Evolutionary conservation across 306 rosid genomes (phyloP).

Genomic region (Pyrus pyrifolia): DNA sequence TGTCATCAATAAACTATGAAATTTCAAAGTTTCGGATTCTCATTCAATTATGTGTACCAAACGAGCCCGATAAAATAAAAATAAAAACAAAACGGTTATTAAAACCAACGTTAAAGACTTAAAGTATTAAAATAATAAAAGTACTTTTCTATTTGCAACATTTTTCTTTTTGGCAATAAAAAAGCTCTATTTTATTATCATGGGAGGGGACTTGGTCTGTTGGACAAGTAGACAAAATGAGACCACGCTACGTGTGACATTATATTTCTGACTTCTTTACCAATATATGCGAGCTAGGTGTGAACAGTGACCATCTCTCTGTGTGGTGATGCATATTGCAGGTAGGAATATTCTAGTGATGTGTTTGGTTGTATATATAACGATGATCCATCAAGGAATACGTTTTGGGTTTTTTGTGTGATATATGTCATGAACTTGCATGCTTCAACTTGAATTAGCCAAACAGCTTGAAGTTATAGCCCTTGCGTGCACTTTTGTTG

Average conservation of each 20-base stretch:
- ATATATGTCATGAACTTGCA: background rate
- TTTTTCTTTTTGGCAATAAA: too few relatives aligned
- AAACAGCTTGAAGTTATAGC: background rate
- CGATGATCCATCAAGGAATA: background rate
- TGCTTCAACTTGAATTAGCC: constrained; percentile 6
- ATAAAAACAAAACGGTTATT: too few relatives aligned
- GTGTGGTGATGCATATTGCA: background rate
- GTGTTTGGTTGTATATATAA: background rate
- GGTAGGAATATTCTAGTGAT: background rate
- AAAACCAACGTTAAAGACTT: too few relatives aligned
- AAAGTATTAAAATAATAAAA: too few relatives aligned
- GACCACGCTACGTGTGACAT: background rate
- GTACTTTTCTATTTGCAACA: too few relatives aligned
- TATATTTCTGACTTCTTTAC: background rate
- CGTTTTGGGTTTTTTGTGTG: background rate
- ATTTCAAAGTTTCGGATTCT: too few relatives aligned
- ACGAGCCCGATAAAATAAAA: too few relatives aligned
- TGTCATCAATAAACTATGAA: too few relatives aligned
- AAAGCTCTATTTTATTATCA: background rate
- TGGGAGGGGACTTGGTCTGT: constrained; percentile 1
- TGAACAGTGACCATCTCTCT: background rate
- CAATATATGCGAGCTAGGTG: background rate
- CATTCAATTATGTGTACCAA: too few relatives aligned
- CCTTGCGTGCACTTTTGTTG: background rate
- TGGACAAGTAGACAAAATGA: constrained; percentile 12